A percentile compares a stretch with the other conserved stretches of the same genome.
These are phyloP conservation scores for Exophiala alcalophila DNA, from an alignment of 2,329 filamentous ascomycete genomes.

Conservation along the genomic window DNA sequence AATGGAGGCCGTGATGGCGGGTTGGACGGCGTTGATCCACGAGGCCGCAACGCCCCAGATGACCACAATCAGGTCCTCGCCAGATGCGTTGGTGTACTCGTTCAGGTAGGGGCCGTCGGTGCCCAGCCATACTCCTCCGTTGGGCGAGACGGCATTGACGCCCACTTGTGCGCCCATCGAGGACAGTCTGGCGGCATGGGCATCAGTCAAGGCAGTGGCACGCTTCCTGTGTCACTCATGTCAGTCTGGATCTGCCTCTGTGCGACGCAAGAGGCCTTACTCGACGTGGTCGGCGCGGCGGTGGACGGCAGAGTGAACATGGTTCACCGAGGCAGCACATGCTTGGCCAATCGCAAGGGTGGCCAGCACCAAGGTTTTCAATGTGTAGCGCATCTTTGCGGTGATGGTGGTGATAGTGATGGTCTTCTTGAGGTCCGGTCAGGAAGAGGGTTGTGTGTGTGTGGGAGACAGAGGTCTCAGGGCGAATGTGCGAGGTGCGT, in stretches of 20 bases:
- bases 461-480: constrained; percentile 18
- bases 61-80: constrained; percentile 29
- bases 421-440: constrained; percentile 18
- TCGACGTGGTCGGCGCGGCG: constrained; percentile 24
- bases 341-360: constrained; percentile 29
- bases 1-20: constrained; percentile 28
- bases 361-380: constrained; percentile 30
- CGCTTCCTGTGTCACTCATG: constrained; percentile 22
- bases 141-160: constrained; percentile 23
- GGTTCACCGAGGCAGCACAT: constrained; percentile 23
- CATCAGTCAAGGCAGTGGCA: constrained; percentile 20
- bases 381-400: constrained; percentile 28
- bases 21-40: constrained; percentile 30
- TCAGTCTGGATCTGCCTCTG: constrained; percentile 14
- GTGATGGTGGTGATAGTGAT: constrained; percentile 11
- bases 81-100: constrained; percentile 27
- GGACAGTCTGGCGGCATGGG: constrained; percentile 20
- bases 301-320: constrained; percentile 19
- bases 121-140: constrained; percentile 25
- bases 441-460: constrained; percentile 5
- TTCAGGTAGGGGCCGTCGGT: constrained; percentile 27
- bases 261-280: constrained; percentile 12
- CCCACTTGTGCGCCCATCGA: constrained; percentile 22
- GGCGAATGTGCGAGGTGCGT: too few relatives aligned
- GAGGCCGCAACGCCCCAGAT: constrained; percentile 29